phyloP scores from a whole-genome alignment of 257 asterid species.

The Lithospermum erythrorhizon region DNA sequence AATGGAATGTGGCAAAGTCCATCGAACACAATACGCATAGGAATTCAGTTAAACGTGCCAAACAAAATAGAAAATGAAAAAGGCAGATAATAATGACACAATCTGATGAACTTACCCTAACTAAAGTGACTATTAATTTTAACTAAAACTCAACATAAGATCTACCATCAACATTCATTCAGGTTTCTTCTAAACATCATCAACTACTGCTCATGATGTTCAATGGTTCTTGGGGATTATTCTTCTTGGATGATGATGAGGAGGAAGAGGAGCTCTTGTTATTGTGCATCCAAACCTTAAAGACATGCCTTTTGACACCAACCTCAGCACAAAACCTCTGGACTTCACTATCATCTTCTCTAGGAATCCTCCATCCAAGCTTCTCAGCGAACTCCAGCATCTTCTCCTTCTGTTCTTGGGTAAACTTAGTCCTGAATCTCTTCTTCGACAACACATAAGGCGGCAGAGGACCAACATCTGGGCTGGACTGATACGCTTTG shows the following conservation, averaged over 20 bases:
- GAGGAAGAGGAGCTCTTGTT: slow-evolving; percentile 4
- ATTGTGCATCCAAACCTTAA: slow-evolving; percentile 13
- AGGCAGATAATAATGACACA: too few species aligned
- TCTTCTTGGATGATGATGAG: too few species aligned
- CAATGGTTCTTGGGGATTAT: slow-evolving; percentile 1
- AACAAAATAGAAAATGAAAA: too few species aligned
- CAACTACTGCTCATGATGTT: too few species aligned
- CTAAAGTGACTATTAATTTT: too few species aligned
- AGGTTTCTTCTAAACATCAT: too few species aligned
- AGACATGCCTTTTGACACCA: slow-evolving; percentile 11
- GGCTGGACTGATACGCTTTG: slow-evolving; percentile 3
- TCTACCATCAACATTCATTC: too few species aligned
- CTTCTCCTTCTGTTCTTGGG: slow-evolving; percentile 7
- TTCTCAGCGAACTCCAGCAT: slow-evolving; percentile 13
- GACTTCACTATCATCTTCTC: slow-evolving; percentile 8
- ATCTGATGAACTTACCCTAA: too few species aligned
- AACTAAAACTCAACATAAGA: too few species aligned
- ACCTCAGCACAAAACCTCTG: slow-evolving; percentile 13
- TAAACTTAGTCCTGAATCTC: slow-evolving; percentile 5
- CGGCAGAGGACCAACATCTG: not conserved
- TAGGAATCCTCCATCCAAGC: slow-evolving; percentile 12
- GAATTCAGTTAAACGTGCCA: too few species aligned
- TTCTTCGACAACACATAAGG: slow-evolving; percentile 6
- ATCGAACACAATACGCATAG: too few species aligned
- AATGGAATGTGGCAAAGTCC: too few species aligned